Evolutionary conservation across 2,329 filamentous ascomycete species (phyloP), one percentile per base, ranked within the genome.

Genomic region (Colletotrichum tropicicola): DNA sequence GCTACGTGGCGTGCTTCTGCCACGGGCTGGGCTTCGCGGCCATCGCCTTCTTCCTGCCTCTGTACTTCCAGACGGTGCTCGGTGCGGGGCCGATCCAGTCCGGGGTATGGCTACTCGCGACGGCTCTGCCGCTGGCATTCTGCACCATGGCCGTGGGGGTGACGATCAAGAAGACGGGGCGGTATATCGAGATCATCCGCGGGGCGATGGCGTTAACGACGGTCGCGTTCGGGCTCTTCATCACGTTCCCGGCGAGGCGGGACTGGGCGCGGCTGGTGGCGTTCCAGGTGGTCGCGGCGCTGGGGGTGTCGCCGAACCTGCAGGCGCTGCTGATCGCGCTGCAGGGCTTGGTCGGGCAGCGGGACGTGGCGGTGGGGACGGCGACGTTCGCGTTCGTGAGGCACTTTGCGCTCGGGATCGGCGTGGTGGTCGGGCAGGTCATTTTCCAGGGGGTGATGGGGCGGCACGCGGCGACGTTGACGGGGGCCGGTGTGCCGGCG

Each of bases 1-100:
- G 88, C 3, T 87, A 94, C 13, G 77, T 79, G 3, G 82, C 91
- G 44, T 90, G 89, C 69, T 93, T 93, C 78, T 84, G 87, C 67
- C 92, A 97, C 75, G 90, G 90, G 45, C 86, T 90, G 69, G 88
- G 91, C 68, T 95, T 95, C 81, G 93, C 95, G 72, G 87, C 90
- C 0, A 88, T 87, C 28, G 88, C 87, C 67, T 97, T 95, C 82
- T 97, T 92, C 79, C 83, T 97, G 5, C 93, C 93, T 0, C 84
- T 97, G 3, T 97, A 97, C 81, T 95, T 94, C 78, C 93, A 97
- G 78, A 86, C 90, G 54, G 89, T 92, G 54, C 83, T 92, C 44
- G 85, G 91, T 52, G 88, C 88, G 2, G 83, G 85, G 0, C 90
- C 92, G 0, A 85, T 94, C 35, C 79, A 91, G 28, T 92, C 89